A percentile compares a stretch with the other conserved stretches of the same genome.
phyloP scores from a whole-genome alignment of 371 early-diverging fungal genomes.

The Apophysomyces sp. region DNA sequence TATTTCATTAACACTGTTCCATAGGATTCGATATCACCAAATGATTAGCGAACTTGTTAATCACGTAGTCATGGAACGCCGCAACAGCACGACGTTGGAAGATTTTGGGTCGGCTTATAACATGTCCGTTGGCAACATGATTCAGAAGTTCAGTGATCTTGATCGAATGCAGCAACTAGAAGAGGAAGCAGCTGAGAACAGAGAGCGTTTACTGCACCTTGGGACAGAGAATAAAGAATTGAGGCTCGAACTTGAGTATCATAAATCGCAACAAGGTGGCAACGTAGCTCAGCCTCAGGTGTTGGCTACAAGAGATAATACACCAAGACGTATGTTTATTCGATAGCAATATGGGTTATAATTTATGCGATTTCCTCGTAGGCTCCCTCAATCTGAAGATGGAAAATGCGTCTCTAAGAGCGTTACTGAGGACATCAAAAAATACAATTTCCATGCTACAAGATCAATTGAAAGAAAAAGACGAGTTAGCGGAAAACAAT shows the following conservation, averaged over 20 bases:
- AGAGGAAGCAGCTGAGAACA: slow-evolving; percentile 30
- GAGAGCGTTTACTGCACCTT: slow-evolving; percentile 36
- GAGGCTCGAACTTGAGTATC: slow-evolving; percentile 21
- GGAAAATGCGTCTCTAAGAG: slow-evolving; percentile 39
- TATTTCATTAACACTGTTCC: not conserved
- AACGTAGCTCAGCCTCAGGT: not conserved
- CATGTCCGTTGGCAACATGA: slow-evolving; percentile 50
- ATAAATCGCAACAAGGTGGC: not conserved
- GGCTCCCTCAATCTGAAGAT: slow-evolving; percentile 29
- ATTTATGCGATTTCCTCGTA: not conserved
- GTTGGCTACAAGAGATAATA: not conserved
- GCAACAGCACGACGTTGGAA: slow-evolving; percentile 23
- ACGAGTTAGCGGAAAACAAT: slow-evolving; percentile 7
- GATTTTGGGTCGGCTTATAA: slow-evolving; percentile 14
- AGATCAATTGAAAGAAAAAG: slow-evolving; percentile 26
- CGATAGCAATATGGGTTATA: not conserved
- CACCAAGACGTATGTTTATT: slow-evolving; percentile 6
- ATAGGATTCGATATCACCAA: slow-evolving; percentile 65
- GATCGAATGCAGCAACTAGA: slow-evolving; percentile 66
- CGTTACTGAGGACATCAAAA: slow-evolving; percentile 35
- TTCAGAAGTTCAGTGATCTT: slow-evolving; percentile 74
- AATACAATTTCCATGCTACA: slow-evolving; percentile 41
- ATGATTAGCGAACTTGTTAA: slow-evolving; percentile 77
- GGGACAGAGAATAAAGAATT: slow-evolving; percentile 44
- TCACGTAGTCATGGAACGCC: slow-evolving; percentile 80